Conservation (phyloP, 192 early-diverging fungal genomes). For the Podila clonocystis region DNA sequence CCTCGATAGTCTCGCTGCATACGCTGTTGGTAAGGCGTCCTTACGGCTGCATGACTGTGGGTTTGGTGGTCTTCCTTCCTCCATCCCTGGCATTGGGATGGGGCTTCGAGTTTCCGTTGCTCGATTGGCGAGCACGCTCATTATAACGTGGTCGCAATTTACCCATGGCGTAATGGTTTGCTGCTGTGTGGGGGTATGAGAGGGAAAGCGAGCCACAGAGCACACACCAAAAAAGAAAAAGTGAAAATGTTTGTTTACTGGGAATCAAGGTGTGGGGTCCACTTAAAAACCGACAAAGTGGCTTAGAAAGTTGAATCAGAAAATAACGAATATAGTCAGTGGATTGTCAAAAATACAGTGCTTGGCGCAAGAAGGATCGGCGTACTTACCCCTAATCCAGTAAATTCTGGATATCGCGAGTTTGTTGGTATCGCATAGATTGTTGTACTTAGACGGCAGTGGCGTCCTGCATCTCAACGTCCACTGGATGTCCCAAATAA, state of each 20-base stretch:
- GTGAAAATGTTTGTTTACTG: too few relatives aligned
- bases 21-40: too few relatives aligned
- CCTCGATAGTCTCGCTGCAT: background rate
- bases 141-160: constrained; percentile 64
- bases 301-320: background rate
- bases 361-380: background rate
- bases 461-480: background rate
- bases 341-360: background rate
- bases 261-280: too few relatives aligned
- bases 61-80: constrained; percentile 49
- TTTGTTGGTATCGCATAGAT: background rate
- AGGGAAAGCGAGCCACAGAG: too few relatives aligned
- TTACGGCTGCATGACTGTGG: constrained; percentile 25
- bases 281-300: too few relatives aligned
- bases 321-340: background rate
- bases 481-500: background rate
- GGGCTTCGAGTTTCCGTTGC: constrained; percentile 50
- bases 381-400: too few relatives aligned
- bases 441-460: background rate
- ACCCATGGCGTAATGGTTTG: constrained; percentile 48
- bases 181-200: too few relatives aligned
- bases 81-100: constrained; percentile 64
- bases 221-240: too few relatives aligned
- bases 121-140: constrained; percentile 64
- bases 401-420: background rate